Evolutionary conservation across 768 basidiomycete genomes (phyloP), one percentile per base, ranked within the genome.

Genomic region (Lyophyllum shimeji): DNA sequence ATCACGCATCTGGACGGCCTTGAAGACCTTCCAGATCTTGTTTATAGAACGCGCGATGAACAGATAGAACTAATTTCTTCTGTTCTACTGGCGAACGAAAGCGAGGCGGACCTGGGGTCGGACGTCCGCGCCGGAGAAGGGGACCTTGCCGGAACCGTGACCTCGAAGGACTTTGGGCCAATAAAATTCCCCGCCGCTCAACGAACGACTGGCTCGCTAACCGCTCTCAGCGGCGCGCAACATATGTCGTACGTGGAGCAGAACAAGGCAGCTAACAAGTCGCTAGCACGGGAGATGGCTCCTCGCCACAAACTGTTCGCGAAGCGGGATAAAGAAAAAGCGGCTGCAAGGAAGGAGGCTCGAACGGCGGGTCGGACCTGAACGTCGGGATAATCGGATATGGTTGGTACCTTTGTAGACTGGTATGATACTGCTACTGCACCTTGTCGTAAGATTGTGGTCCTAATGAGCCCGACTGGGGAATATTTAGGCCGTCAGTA

Each of bases 1-100:
- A 98, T 99, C 73, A 98, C 97, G 1, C 92, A 95, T 63, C 83
- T 99, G 17, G 95, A 98, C 60, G 97, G 97, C 8, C 78, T 98
- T 24, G 89, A 96, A 55, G 78, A 81, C 42, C 79, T 95, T 60
- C 85, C 89, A 3, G 90, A 94, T 65, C 80, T 98, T 50, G 97
- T 98, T 48, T 99, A 96, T 76, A 85, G 83, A 65, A 93, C 91
- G 39, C 83, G 84, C 65, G 87, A 93, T 63, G 92, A 97, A 66
- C 96, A 98, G 74, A 96, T 98, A 56, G 96, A 98, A 69, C 84
- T 99, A 17, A 80, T 99, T n/a, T 89, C 91, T 56, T 89, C 91
- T 6, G 95, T 98, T 17, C 79, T 98, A 18, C 78, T 94, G 59
- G 91, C 94, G 29, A 93, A 90, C 70, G 96, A 97, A 68, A 87